These are phyloP conservation scores for Berberis thunbergii DNA, from an alignment of 164 flowering plant genomes.

Conservation along the genomic window DNA sequence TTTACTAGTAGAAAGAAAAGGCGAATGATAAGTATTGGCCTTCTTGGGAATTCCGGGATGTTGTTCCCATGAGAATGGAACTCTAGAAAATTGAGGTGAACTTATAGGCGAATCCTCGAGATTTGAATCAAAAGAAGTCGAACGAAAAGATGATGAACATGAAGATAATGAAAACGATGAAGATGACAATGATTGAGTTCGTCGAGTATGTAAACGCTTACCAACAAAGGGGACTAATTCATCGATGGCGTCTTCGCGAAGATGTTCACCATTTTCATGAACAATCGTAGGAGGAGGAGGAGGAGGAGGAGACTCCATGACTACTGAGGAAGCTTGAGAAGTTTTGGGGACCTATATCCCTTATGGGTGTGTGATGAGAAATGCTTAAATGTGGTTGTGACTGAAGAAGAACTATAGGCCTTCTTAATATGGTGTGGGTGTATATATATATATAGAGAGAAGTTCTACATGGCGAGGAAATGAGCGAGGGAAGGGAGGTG, in stretches of 20 bases:
- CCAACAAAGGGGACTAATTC: too few species aligned
- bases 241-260: too few species aligned
- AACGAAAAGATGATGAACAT: slow-evolving; percentile 2
- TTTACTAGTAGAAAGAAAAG: too few species aligned
- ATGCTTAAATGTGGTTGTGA: not conserved
- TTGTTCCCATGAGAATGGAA: slow-evolving; percentile 69
- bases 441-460: too few species aligned
- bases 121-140: slow-evolving; percentile 8
- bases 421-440: too few species aligned
- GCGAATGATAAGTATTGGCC: not conserved
- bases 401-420: too few species aligned
- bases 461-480: too few species aligned
- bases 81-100: slow-evolving; percentile 18
- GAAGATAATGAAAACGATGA: slow-evolving; percentile 17
- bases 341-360: too few species aligned
- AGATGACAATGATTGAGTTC: slow-evolving; percentile 13
- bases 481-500: too few species aligned
- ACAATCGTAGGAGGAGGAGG: not conserved
- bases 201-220: slow-evolving; percentile 8
- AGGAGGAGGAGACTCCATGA: not conserved
- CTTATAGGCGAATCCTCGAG: slow-evolving; percentile 15
- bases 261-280: too few species aligned
- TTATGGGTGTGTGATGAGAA: not conserved
- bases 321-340: not conserved
- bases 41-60: slow-evolving; percentile 57